Base-by-base conservation (phyloP, 2,329 filamentous ascomycete species). In the Lizonia empirigonia region DNA sequence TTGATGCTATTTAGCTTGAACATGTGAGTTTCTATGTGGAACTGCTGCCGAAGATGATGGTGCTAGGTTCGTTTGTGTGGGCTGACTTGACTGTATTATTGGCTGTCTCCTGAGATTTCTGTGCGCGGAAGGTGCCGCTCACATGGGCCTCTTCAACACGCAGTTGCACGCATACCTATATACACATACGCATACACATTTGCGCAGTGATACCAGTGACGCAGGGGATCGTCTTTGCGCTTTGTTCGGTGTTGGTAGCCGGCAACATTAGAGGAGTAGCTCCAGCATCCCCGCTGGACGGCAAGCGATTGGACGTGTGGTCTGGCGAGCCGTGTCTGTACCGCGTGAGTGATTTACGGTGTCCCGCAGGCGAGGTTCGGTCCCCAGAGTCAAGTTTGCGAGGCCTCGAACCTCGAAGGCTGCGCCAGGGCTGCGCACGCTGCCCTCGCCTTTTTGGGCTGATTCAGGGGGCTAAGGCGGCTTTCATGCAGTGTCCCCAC, bases 191-290 rank as follows among this genome's bases (percentile, higher is more conserved):
- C 15, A 47, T 47, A 52, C 42, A 42, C 42, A 27, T 9, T 26
- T 46, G 32, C 36, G 36, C 36, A n/a, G 33, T 10, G 5, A 29
- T n/a, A 5, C n/a, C 26, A 27, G 26, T 12, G 26, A 27, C 1
- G 15, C n/a, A 35, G 40, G 34, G 29, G 27, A 38, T 29, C 20
- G 8, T 30, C 19, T 5, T n/a, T 23, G 26, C n/a, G 42, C 49
- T 42, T 47, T 32, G 33, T 16, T 38, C 32, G 37, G 46, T 47
- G 37, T 20, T 23, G 42, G 12, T 19, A 3, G 15, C 19, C 6
- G 26, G n/a, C 5, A 27, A 16, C 71, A 74, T 40, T 50, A 47
- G 49, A 53, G 1, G 76, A 74, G 44, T 64, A 62, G 54, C 74
- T 45, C 26, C 26, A 65, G 63, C 76, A 70, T 12, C 76, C 78